Evolutionary conservation across 192 early-diverging fungal genomes (phyloP), one percentile per base, ranked within the genome.

Genomic region (Podila horticola): DNA sequence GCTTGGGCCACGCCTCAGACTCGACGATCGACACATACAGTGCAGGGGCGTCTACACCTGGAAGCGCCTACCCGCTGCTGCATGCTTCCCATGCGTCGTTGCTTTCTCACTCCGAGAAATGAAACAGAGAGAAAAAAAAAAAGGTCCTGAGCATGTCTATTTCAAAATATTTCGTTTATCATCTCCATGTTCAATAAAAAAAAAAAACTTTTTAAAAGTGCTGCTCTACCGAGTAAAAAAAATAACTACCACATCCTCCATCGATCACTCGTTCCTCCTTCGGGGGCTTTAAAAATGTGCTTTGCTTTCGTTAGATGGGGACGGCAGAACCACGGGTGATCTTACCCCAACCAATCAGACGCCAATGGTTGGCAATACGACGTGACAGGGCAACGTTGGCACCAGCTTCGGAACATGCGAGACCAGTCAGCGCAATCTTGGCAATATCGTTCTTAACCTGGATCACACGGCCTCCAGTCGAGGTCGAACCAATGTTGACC

Each of bases 351-450:
- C 98, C 98, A 84, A 99, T 98, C 75, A 99, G 88, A 85, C 95
- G 94, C 98, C 98, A 99, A 86, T 97, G 95, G 86, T 95, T 94
- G 74, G 97, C 96, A 82, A 99, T 98, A 86, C 97, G 92, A 83
- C 98, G 85, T 64, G 94, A 95, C 50, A 99, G 84, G 3, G 98
- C 97, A 71, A 99, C 95, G 88, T 96, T 99, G 75, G 99, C 97
- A 63, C 93, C 94, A 31, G 94, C 88, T 82, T 99, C 97, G 51
- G 97, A 97, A 87, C 98, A 99, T 31, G 97, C 93, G 17, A 97
- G 94, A 69, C 90, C 91, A 50, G 90, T 95, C 62, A 99, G 90
- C 17, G 92, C 83, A 81, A 99, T 95, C 91, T 96, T 97, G 65
- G 98, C 98, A 81, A 96, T 83, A 86, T 96, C 96, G 63, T 89